Base-by-base conservation (phyloP, 768 basidiomycete genomes). In the Boletus rufocinnamomeus region DNA sequence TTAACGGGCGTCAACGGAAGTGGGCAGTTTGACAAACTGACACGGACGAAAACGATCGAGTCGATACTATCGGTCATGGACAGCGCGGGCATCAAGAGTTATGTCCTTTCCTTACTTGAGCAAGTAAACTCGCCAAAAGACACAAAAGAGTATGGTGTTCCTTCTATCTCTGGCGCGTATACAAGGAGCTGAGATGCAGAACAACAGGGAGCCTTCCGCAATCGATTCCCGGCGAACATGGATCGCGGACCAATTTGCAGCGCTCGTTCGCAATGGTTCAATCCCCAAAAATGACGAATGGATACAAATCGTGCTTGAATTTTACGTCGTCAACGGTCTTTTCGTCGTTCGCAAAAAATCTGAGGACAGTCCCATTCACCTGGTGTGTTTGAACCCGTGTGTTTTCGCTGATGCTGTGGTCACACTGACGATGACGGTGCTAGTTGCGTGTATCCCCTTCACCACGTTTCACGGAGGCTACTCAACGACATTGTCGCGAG, bases 11-110 rank as follows among this genome's bases (percentile, higher is more conserved):
- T 84, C 50, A 79, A 96, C 69, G 94, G 94, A 11, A 87, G 82
- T 65, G 84, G 86, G 57, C 89, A 93, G 71, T 99, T 98, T 66
- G 96, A 99, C 74, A 88, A 83, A 72, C 72, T 96, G 57, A 96
- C 95, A 13, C 89, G 86, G 72, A 95, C 95, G 10, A 97, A 95
- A 75, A 96, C 93, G 0, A 83, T 98, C 37, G 94, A 96, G 74
- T 82, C 83, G 1, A 86, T 98, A 56, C 76, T 98, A 55, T 80
- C 84, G 4, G 84, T 82, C 37, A 86, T 95, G 82, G 84, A 88
- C 63, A 72, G 75, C 1, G 78, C 84, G 2, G 94, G 93, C 10
- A 89, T 97, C 61, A 81, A 83, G 63, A 82, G 75, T 40, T 98
- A 95, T 73, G 83, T 95, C 46, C 72, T 79, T 37, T 86, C 90